Conservation (phyloP, 441 rosid genomes). For the Jatropha multifida region DNA sequence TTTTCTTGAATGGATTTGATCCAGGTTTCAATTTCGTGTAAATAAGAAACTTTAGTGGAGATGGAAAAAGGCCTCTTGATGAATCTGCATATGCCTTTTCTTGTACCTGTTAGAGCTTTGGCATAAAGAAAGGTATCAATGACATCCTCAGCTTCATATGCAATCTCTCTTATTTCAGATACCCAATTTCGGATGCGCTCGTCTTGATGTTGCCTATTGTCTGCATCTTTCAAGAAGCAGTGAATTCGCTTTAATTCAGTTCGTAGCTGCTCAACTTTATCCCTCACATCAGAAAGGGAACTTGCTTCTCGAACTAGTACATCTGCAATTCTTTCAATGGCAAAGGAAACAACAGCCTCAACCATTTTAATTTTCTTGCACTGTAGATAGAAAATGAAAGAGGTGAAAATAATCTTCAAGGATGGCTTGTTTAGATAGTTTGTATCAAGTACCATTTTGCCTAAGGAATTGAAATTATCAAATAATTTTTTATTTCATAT, state of each 20-base stretch:
- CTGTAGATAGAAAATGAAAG: no score
- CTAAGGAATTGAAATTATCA: no score
- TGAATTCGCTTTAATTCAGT: no score
- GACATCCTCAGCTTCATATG: background rate
- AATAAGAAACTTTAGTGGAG: background rate
- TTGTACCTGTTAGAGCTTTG: background rate
- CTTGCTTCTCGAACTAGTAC: background rate
- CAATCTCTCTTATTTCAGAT: background rate
- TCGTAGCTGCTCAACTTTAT: background rate
- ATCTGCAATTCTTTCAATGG: background rate
- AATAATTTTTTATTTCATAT: no score
- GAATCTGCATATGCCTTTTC: background rate
- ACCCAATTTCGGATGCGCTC: background rate
- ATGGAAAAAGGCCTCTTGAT: background rate
- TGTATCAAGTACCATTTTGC: no score
- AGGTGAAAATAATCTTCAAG: no score
- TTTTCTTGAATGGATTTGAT: background rate
- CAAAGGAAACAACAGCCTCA: no score
- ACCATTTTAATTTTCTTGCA: no score
- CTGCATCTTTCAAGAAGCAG: background rate
- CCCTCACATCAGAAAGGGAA: background rate
- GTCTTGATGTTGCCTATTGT: background rate
- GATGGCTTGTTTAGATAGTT: no score
- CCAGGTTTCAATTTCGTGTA: background rate
- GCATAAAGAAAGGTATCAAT: background rate